A percentile compares a stretch with the other conserved stretches of the same genome.
Evolutionary conservation across 345 rosid species (phyloP).

Genomic region (Erysimum cheiranthoides): DNA sequence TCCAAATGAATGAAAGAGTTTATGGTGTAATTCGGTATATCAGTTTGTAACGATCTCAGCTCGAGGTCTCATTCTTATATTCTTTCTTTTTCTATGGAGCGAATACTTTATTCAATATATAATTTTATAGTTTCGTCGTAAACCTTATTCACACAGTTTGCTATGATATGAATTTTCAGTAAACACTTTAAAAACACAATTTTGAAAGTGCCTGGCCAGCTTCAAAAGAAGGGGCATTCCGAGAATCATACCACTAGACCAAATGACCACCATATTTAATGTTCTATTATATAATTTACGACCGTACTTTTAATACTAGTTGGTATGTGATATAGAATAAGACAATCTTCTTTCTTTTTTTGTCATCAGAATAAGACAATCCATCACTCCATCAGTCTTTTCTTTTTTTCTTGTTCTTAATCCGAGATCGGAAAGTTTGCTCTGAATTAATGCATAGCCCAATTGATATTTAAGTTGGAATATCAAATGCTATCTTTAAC

Average conservation of each 20-base stretch:
- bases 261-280: too few species aligned
- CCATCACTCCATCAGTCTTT: too few species aligned
- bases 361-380: too few species aligned
- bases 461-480: neutral
- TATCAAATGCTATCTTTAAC: neutral
- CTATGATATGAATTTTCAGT: neutral
- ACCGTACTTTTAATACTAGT: neutral
- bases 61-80: slow-evolving; percentile 64
- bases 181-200: neutral
- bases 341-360: too few species aligned
- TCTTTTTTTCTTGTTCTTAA: too few species aligned
- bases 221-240: too few species aligned
- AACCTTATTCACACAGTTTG: neutral
- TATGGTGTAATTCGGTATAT: slow-evolving; percentile 21
- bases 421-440: neutral
- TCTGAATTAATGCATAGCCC: neutral
- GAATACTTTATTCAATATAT: slow-evolving; percentile 26
- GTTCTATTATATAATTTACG: neutral
- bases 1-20: slow-evolving; percentile 25
- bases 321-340: neutral
- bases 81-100: slow-evolving; percentile 15
- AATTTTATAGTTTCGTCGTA: neutral
- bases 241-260: too few species aligned
- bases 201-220: too few species aligned
- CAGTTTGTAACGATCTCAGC: slow-evolving; percentile 52